These are phyloP conservation scores for Ceratocystis cubensis DNA, from an alignment of 2,329 filamentous ascomycete genomes.

Conservation along the genomic window DNA sequence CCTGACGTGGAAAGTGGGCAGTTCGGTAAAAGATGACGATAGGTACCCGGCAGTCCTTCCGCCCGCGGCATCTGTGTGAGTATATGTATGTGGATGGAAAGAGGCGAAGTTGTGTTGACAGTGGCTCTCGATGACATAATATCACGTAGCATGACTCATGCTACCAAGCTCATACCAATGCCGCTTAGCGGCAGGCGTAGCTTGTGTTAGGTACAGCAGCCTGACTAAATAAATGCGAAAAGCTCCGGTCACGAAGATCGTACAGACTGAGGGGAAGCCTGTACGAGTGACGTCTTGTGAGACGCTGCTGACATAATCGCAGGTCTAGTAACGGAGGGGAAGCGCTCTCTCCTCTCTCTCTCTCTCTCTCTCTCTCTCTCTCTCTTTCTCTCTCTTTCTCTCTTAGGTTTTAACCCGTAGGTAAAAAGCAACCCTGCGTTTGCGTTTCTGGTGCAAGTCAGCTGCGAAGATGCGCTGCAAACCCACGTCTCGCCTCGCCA, in stretches of 20 bases:
- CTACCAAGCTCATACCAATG: background rate
- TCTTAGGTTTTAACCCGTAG: background rate
- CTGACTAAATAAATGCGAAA: background rate
- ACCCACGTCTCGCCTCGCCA: background rate
- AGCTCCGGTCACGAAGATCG: background rate
- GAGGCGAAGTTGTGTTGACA: background rate
- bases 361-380: too few relatives aligned
- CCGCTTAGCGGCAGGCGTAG: background rate
- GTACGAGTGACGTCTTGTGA: slow-evolving; percentile 12
- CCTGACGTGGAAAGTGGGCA: background rate
- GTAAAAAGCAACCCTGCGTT: background rate
- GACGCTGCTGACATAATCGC: background rate
- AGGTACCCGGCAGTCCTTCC: background rate
- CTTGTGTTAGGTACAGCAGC: background rate
- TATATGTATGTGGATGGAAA: background rate
- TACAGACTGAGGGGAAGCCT: slow-evolving; percentile 3
- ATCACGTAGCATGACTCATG: background rate
- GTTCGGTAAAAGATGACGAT: background rate
- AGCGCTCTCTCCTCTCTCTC: too few relatives aligned
- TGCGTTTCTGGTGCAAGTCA: background rate
- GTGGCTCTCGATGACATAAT: background rate
- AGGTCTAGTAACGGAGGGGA: background rate
- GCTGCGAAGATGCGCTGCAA: too few relatives aligned
- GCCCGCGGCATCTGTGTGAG: background rate
- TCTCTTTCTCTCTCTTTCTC: too few relatives aligned